Percentiles rank a stretch among this genome's conserved stretches.
Evolutionary conservation across 768 basidiomycete genomes (phyloP).

Genomic region (Chalciporus pseudorubinellus): DNA sequence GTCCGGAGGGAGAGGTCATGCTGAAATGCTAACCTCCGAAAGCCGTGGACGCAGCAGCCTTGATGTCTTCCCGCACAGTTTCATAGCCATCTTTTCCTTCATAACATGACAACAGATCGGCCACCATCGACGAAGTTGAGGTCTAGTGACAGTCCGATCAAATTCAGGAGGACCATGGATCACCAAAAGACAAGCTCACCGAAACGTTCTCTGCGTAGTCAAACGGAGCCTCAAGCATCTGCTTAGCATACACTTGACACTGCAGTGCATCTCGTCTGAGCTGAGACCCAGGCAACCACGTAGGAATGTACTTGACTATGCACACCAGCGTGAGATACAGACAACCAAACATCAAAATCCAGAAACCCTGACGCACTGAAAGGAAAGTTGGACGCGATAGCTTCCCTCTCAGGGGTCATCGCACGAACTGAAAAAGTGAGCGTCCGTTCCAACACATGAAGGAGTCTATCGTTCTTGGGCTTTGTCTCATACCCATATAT

Average conservation of each 20-base stretch:
- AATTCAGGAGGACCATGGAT: not conserved
- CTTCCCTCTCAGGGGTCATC: slow-evolving; percentile 5
- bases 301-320: slow-evolving; percentile 7
- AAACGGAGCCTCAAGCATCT: slow-evolving; percentile 11
- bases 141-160: not conserved
- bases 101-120: not conserved
- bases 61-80: not conserved
- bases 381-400: not conserved
- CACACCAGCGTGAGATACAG: not conserved
- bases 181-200: not conserved
- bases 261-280: slow-evolving; percentile 3
- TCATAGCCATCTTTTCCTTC: not conserved
- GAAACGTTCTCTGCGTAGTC: not conserved
- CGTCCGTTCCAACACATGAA: not conserved
- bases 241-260: slow-evolving; percentile 18
- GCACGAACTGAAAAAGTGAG: not conserved
- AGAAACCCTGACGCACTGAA: not conserved
- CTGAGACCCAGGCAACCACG: slow-evolving; percentile 5
- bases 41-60: not conserved
- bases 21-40: slow-evolving; percentile 1
- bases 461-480: not conserved
- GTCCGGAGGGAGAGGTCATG: not conserved
- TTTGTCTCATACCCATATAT: slow-evolving; percentile 9
- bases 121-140: not conserved
- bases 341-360: not conserved